Percentiles rank a stretch among this genome's conserved stretches.
These are phyloP conservation scores for Kwoniella bestiolae DNA, from an alignment of 768 basidiomycete genomes.

Conservation along the genomic window DNA sequence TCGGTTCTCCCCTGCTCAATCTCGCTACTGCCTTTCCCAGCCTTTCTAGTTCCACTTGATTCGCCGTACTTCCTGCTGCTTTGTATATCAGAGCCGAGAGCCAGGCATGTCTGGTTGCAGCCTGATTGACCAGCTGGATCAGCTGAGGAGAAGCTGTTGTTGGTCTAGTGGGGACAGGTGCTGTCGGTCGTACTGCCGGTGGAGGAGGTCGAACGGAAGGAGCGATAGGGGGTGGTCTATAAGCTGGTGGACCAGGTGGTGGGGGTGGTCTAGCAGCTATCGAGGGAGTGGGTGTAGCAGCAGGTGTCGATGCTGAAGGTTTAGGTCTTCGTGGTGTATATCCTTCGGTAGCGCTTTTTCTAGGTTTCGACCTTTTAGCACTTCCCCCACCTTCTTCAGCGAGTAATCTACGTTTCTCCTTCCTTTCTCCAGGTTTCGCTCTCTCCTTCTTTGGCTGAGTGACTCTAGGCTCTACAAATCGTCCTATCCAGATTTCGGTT, in stretches of 20 bases:
- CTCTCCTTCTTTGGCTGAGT: slow-evolving; percentile 23
- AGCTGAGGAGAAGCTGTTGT: slow-evolving; percentile 26
- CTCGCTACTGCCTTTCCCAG: slow-evolving; percentile 41
- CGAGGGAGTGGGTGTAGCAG: neutral
- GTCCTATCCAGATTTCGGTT: slow-evolving; percentile 52
- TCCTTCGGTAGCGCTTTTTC: neutral
- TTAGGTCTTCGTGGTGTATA: neutral
- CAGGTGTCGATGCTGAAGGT: neutral
- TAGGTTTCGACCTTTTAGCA: neutral
- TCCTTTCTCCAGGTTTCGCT: slow-evolving; percentile 23
- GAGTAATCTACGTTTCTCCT: slow-evolving; percentile 21
- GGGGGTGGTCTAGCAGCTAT: too few species aligned
- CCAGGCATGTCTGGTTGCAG: slow-evolving; percentile 46
- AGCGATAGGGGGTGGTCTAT: neutral
- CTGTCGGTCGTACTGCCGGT: slow-evolving; percentile 2
- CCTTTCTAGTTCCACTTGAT: slow-evolving; percentile 45
- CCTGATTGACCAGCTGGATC: slow-evolving; percentile 48
- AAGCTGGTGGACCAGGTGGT: neutral
- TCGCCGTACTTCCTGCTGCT: slow-evolving; percentile 44
- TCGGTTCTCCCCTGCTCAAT: slow-evolving; percentile 39
- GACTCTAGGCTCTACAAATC: slow-evolving; percentile 44
- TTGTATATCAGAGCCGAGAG: slow-evolving; percentile 51
- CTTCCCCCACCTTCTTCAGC: slow-evolving; percentile 5
- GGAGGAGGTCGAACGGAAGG: neutral
- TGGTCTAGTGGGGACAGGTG: slow-evolving; percentile 1